Evolutionary conservation across 495 filamentous ascomycete species (phyloP), one percentile per base, ranked within the genome.

Genomic region (Neurospora hispaniola): DNA sequence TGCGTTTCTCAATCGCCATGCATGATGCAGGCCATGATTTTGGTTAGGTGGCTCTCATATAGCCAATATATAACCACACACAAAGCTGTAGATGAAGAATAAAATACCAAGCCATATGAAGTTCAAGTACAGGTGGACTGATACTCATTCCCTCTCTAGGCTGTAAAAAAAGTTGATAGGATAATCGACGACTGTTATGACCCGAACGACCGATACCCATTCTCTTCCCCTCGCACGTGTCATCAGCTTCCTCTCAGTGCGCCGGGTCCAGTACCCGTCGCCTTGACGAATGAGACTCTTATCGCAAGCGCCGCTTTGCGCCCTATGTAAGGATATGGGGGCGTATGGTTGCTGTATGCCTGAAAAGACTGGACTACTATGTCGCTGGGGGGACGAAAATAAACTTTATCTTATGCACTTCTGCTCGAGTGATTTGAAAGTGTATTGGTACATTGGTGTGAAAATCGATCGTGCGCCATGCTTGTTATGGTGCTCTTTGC

Each of bases 1-100:
- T 66, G 54, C 42, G 27, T 74, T 74, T 70, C 42, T 66, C 27
- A 27, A 39, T 42, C 41, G 44, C 39, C 71, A 35, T 40, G 16
- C 69, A 23, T 40, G 12, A 48, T 42, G n/a, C 72, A 42, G 38
- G 16, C 41, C 72, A 20, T 20, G 70, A 74, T 73, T 42, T 1
- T n/a, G 54, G 35, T 71, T 71, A 35, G 31, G 44, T 46, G 70
- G 70, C 70, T 71, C 31, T 71, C 70, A 68, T 44, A 27, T 68
- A 71, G 70, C 70, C 70, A 42, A 68, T 35, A 39, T 18, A 68
- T 59, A 31, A 71, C 35, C 35, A 38, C 23, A n/a, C 16, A 35
- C 27, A 18, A 71, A 40, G 54, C 42, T 70, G 77, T 83, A 82
- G 82, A 82, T 70, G 76, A 77, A 80, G 62, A 75, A 78, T 71